A percentile compares a stretch with the other conserved stretches of the same genome.
Conservation (phyloP, 148 eudicot species). For the Camellia sinensis region DNA sequence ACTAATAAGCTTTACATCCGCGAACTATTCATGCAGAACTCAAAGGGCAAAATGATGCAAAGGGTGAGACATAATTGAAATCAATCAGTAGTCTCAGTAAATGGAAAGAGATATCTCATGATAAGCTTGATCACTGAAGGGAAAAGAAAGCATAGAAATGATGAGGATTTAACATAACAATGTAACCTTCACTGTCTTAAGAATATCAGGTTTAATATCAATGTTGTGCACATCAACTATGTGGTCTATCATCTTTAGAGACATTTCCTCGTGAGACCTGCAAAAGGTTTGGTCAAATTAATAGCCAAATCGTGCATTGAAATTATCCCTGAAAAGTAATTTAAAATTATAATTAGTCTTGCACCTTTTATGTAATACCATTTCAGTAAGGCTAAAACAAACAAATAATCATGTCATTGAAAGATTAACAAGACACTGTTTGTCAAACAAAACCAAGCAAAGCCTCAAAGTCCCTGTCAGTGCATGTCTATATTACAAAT, state of each 20-base stretch:
- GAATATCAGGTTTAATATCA: conserved; percentile 48
- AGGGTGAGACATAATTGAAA: conserved; percentile 1
- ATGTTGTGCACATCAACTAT: conserved; percentile 66
- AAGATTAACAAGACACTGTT: too few species aligned
- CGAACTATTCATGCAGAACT: background rate
- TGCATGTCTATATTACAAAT: conserved; percentile 1
- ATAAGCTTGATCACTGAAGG: too few species aligned
- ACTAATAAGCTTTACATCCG: background rate
- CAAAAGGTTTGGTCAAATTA: conserved; percentile 13
- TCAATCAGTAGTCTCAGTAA: background rate
- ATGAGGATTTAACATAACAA: background rate
- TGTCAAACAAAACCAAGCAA: background rate
- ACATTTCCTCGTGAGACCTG: conserved; percentile 79
- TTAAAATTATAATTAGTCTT: background rate
- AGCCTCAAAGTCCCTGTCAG: background rate
- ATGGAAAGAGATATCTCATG: background rate
- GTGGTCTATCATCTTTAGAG: conserved; percentile 52
- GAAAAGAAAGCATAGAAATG: background rate
- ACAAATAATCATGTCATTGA: background rate
- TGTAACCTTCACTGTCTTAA: conserved; percentile 58
- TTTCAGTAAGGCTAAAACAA: background rate
- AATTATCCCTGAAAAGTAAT: background rate
- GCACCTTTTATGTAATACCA: background rate
- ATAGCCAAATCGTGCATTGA: background rate
- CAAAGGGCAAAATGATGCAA: background rate